phyloP scores from a whole-genome alignment of 2,329 filamentous ascomycete genomes.

The Amesomyces nigricolor region DNA sequence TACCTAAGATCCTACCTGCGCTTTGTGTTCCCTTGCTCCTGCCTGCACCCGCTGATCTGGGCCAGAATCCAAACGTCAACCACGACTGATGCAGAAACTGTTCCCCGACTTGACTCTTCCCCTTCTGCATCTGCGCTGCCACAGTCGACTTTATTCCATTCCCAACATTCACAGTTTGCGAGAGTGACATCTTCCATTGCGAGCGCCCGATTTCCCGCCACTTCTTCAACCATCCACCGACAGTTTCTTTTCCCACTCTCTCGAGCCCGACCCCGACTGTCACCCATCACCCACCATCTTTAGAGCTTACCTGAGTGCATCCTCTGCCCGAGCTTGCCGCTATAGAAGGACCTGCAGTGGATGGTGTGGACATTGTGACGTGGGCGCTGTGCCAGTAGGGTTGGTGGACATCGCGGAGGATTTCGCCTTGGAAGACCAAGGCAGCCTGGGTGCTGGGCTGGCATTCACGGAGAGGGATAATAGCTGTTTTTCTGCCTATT shows the following conservation, averaged over 20 bases:
- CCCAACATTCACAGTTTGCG: too few species aligned
- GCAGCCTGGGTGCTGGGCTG: slow-evolving; percentile 1
- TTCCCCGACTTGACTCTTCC: not conserved
- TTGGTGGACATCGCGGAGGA: slow-evolving; percentile 3
- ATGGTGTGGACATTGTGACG: slow-evolving; percentile 18
- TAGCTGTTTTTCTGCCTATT: slow-evolving; percentile 17
- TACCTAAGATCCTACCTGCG: not conserved
- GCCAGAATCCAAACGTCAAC: not conserved
- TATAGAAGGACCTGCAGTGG: slow-evolving; percentile 9
- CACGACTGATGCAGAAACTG: not conserved
- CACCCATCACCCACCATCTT: too few species aligned
- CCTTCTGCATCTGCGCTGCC: not conserved
- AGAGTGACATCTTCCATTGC: too few species aligned
- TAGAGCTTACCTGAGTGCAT: not conserved
- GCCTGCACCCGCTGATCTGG: not conserved
- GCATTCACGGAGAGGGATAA: slow-evolving; percentile 12
- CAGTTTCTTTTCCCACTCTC: too few species aligned
- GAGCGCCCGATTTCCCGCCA: not conserved
- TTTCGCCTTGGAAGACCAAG: not conserved
- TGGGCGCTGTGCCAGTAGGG: slow-evolving; percentile 3
- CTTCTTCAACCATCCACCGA: not conserved
- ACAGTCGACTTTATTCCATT: too few species aligned
- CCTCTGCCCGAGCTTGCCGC: not conserved
- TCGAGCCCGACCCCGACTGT: too few species aligned
- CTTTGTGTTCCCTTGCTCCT: not conserved